These are phyloP conservation scores for Calonectria multiphialidica DNA, from an alignment of 2,329 filamentous ascomycete species.

Conservation along the genomic window DNA sequence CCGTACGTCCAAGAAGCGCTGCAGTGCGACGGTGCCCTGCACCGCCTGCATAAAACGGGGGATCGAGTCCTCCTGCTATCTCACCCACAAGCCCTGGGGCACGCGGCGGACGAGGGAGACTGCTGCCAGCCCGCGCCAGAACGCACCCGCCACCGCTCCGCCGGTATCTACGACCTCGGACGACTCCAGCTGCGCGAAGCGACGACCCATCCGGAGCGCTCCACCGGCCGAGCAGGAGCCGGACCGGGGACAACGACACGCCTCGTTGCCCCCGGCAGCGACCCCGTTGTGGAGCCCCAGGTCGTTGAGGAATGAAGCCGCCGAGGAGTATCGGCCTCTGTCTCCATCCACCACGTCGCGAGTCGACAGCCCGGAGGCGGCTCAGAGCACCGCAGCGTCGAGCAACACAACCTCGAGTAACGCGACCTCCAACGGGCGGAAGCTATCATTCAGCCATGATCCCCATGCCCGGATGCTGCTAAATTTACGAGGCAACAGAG, in stretches of 20 bases:
- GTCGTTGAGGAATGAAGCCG: slow-evolving; percentile 17
- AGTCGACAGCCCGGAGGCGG: slow-evolving; percentile 36
- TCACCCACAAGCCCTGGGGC: slow-evolving; percentile 48
- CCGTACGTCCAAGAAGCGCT: slow-evolving; percentile 63
- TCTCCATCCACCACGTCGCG: slow-evolving; percentile 48
- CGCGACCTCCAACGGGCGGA: slow-evolving; percentile 7
- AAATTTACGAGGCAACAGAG: slow-evolving; percentile 64
- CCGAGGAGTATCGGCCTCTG: slow-evolving; percentile 38
- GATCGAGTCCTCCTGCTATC: slow-evolving; percentile 51
- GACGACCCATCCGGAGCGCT: slow-evolving; percentile 6
- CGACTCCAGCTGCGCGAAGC: background rate
- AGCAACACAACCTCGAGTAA: background rate
- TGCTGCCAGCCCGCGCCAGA: background rate
- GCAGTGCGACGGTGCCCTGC: slow-evolving; percentile 62
- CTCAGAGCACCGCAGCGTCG: slow-evolving; percentile 3
- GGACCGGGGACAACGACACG: background rate
- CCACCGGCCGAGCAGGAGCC: background rate
- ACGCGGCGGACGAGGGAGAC: slow-evolving; percentile 26
- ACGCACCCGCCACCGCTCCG: slow-evolving; percentile 4
- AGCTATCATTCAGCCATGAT: slow-evolving; percentile 30
- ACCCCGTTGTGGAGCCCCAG: slow-evolving; percentile 12
- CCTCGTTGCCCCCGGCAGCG: slow-evolving; percentile 8
- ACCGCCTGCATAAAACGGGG: slow-evolving; percentile 59
- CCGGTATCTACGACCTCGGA: background rate
- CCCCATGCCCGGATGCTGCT: slow-evolving; percentile 58